Base-by-base conservation (phyloP, 257 asterid genomes). In the Handroanthus guayacan region DNA sequence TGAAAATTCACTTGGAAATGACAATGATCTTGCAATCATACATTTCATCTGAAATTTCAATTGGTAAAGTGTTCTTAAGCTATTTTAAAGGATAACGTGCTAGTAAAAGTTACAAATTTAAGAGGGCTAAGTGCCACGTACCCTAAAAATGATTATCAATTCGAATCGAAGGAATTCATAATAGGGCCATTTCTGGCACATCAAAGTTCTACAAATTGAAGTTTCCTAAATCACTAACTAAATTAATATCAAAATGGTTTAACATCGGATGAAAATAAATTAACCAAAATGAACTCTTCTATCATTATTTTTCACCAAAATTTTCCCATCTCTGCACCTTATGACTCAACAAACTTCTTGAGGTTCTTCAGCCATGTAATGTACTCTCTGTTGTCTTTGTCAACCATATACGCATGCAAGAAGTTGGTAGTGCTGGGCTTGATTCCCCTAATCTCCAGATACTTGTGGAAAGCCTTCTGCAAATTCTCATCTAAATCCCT, bases 391-490 rank as follows among this genome's bases (percentile, higher is more conserved):
- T 77, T 61, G 48, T 95, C 99, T 74, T 95, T 95, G 81, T 85
- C 84, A 25, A 91, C 71, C 98, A 95, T 91, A 82, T 86, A 93
- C 69, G 83, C 97, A 0, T 88, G 96, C 94, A 95, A 89, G 82
- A 82, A 91, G 84, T 90, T 91, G 34, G 97, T 91, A 2, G 93
- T 80, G 82, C 91, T 89, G 1, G 98, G 93, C 64, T 87, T 91
- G 72, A 95, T 77, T 75, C 98, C 99, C 82, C 97, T 84, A 7
- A 87, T 82, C 84, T 95, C 97, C 54, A 95, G 82, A 82, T 93
- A 95, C 91, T 93, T 93, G 86, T 84, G 93, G 87, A 95, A 95
- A 48, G 97, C 95, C 85, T 91, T 89, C 90, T 93, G 98, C 86
- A 95, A 80, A 80, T 91, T 93, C 83, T 95, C 97, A 56, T 95